Conservation (phyloP, 306 rosid genomes). For the Purshia tridentata region DNA sequence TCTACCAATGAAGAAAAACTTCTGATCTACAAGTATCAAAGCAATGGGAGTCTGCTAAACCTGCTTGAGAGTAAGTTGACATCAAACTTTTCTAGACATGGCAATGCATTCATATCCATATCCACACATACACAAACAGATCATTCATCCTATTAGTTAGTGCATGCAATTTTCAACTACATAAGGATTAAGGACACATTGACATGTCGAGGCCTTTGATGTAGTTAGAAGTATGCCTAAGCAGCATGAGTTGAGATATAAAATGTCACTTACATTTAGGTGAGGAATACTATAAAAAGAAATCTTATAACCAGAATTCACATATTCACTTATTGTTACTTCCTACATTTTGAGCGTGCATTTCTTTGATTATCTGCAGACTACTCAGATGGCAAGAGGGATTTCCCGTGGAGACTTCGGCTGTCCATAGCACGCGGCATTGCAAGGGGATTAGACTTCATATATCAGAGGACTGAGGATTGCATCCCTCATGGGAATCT, state of each 20-base stretch:
- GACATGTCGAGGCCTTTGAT: too few species aligned
- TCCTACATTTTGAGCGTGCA: neutral
- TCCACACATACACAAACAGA: neutral
- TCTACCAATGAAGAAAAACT: conserved; percentile 60
- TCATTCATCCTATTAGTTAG: neutral
- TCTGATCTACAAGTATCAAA: conserved; percentile 65
- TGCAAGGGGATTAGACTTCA: conserved; percentile 61
- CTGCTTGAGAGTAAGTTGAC: conserved; percentile 55
- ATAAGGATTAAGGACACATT: too few species aligned
- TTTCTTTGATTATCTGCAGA: conserved; percentile 39
- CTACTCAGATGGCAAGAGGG: conserved; percentile 45
- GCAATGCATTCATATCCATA: neutral
- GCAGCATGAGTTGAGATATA: too few species aligned
- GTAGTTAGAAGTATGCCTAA: too few species aligned
- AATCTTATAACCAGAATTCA: too few species aligned
- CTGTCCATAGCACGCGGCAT: conserved; percentile 62
- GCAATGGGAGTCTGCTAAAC: conserved; percentile 70
- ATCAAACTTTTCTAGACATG: conserved; percentile 1
- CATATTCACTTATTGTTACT: neutral
- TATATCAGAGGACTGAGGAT: conserved; percentile 40
- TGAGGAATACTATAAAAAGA: too few species aligned
- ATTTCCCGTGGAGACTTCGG: conserved; percentile 59
- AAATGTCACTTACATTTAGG: too few species aligned
- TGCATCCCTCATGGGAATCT: conserved; percentile 72
- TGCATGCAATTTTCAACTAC: too few species aligned